Conservation (phyloP, 441 rosid species). For the Daphne laureola region DNA sequence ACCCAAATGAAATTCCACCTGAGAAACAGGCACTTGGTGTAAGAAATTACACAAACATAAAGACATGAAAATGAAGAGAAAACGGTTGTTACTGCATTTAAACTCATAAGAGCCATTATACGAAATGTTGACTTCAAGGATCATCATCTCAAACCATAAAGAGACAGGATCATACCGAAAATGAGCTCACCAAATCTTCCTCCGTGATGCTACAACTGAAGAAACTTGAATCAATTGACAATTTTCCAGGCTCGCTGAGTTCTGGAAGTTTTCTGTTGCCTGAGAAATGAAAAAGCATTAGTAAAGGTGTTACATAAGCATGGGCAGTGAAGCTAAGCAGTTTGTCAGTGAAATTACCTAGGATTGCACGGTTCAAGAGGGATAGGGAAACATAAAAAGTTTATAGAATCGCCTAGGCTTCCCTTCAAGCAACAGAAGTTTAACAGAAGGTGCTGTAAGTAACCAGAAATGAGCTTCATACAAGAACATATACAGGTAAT, state of each 20-base stretch:
- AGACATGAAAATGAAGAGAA: not conserved
- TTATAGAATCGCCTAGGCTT: no score
- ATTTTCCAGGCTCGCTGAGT: slow-evolving; percentile 28
- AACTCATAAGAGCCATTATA: not conserved
- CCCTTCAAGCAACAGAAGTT: no score
- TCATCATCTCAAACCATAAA: slow-evolving; percentile 8
- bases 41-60: slow-evolving; percentile 1
- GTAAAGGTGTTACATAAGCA: slow-evolving; percentile 14
- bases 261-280: slow-evolving; percentile 44
- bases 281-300: slow-evolving; percentile 36
- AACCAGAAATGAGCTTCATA: no score
- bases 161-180: slow-evolving; percentile 4
- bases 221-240: slow-evolving; percentile 47
- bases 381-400: no score
- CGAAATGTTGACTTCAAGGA: not conserved
- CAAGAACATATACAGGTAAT: no score
- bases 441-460: no score
- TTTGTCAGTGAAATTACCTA: no score
- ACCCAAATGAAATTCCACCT: slow-evolving; percentile 37
- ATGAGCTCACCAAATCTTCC: slow-evolving; percentile 46
- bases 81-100: not conserved
- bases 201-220: slow-evolving; percentile 29
- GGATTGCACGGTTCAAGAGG: no score
- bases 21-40: slow-evolving; percentile 18
- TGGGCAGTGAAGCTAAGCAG: not conserved